These are phyloP conservation scores for Carex littledalei DNA, from an alignment of 176 grass and related monocot genomes.

Conservation along the genomic window DNA sequence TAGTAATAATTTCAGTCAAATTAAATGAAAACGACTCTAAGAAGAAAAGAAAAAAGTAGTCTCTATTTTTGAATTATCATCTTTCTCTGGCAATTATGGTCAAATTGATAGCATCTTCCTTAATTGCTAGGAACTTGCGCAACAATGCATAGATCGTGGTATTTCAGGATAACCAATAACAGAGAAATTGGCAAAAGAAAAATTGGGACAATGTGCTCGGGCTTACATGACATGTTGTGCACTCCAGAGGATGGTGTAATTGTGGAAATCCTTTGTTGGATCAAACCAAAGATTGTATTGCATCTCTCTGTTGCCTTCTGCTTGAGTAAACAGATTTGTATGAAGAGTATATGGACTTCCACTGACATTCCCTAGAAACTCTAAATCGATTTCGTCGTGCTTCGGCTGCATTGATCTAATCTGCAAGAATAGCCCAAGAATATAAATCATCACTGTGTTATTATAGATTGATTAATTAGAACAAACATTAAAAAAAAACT, in stretches of 20 bases:
- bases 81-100: background rate
- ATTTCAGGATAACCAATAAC: background rate
- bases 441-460: background rate
- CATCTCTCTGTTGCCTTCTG: constrained; percentile 58
- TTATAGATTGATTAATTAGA: background rate
- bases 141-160: background rate
- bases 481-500: background rate
- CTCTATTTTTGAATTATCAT: background rate
- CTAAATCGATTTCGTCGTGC: constrained; percentile 85
- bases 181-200: background rate
- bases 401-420: constrained; percentile 49
- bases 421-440: constrained; percentile 13
- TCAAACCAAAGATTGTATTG: constrained; percentile 87
- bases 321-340: constrained; percentile 66
- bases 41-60: background rate
- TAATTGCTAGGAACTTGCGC: background rate
- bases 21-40: background rate
- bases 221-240: constrained; percentile 64
- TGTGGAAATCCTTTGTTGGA: constrained; percentile 63
- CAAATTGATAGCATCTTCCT: background rate
- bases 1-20: background rate
- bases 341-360: constrained; percentile 74
- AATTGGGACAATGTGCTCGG: background rate
- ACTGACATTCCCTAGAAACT: constrained; percentile 66
- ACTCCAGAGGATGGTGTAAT: constrained; percentile 78